These are phyloP conservation scores for Daldinia loculata DNA, from an alignment of 495 filamentous ascomycete species.

Conservation along the genomic window DNA sequence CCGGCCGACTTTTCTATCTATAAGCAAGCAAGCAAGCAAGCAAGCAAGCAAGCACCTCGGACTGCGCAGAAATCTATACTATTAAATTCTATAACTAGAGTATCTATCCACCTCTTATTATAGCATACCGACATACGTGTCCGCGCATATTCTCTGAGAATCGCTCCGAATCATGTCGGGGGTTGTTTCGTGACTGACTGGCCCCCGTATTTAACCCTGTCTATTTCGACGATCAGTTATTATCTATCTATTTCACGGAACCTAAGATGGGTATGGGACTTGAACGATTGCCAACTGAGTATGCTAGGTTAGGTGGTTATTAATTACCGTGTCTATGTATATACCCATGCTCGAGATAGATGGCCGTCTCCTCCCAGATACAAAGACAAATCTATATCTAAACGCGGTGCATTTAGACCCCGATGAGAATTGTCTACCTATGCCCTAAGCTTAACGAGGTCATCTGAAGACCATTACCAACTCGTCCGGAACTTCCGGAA, in stretches of 20 bases:
- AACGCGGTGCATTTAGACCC: conserved; percentile 4
- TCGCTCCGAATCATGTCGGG: not conserved
- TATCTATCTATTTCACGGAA: not conserved
- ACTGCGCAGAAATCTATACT: not conserved
- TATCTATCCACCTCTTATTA: not conserved
- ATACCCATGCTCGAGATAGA: not conserved
- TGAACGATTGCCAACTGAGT: not conserved
- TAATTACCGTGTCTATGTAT: conserved; percentile 8
- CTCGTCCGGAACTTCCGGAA: conserved; percentile 1
- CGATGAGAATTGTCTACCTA: not conserved
- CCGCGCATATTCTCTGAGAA: not conserved
- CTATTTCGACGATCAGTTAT: not conserved
- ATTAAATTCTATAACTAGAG: not conserved
- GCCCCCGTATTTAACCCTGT: not conserved
- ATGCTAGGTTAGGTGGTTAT: not conserved
- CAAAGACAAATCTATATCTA: not conserved
- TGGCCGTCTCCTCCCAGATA: not conserved
- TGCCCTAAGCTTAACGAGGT: not conserved
- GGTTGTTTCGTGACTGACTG: not conserved
- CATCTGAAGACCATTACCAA: not conserved
- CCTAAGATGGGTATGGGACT: not conserved
- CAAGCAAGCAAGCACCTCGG: not conserved
- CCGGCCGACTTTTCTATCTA: not conserved
- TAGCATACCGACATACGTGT: not conserved
- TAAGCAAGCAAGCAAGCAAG: not conserved